Base-by-base conservation (phyloP, 257 asterid species). In the Fraxinus excelsior region DNA sequence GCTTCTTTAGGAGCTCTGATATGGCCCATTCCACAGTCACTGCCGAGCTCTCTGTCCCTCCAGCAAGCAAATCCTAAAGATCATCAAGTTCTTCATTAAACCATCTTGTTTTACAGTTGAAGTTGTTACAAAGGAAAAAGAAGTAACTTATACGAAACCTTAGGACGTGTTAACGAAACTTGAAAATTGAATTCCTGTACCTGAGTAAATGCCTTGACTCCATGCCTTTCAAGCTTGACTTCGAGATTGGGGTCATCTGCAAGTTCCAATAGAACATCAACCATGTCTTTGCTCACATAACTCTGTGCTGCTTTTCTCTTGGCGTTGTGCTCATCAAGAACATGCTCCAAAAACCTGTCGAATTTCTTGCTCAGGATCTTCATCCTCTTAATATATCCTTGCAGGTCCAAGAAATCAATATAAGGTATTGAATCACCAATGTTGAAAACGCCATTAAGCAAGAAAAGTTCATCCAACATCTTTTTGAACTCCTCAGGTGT, bases 11-110 rank as follows among this genome's bases (percentile, higher is more conserved):
- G 60, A 86, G 75, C 68, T 86, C 86, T 0, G 90, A 84, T 29
- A 86, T 78, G 44, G 90, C 90, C 90, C 88, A 86, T 74, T 86
- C 90, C 2, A 84, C 87, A 4, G 85, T 84, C 56, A 84, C 86
- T 0, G 88, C 85, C 0, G 88, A 84, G 67, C 88, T 86, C 82
- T 86, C 90, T 1, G 88, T 86, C 35, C 90, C 90, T 53, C 88
- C 88, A 4, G 87, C 88, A 2, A 86, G 80, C 51, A 86, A 19
- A 67, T 84, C 88, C 90, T 86, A 26, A 26, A 46, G 25, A 70
- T 66, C 37, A 21, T 8, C 68, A 16, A 53, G 40, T 35, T 35
- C 8, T 35, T 0, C 40, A 35, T 28, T 28, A 28, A 28, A 28
- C 31, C 2, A 28, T 28, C 31, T 28, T 28, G 31, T 28, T 28